These are phyloP conservation scores for Nakazawaea anatomiae DNA, from an alignment of 805 yeast genomes.

Conservation along the genomic window DNA sequence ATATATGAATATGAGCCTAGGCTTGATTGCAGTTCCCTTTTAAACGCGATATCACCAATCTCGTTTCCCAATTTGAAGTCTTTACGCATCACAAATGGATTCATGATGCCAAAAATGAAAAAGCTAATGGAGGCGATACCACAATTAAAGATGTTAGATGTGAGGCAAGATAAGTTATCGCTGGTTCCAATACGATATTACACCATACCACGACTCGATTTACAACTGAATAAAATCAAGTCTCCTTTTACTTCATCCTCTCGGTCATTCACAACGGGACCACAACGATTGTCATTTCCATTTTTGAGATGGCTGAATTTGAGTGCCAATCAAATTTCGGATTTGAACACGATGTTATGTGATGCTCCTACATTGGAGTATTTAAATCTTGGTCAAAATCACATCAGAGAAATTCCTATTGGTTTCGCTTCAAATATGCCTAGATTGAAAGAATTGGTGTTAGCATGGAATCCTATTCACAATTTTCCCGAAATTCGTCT, in stretches of 20 bases:
- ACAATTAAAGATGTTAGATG: no score
- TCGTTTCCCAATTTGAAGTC: background rate
- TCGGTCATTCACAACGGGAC: no score
- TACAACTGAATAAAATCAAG: background rate
- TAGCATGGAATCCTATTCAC: background rate
- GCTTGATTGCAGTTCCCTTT: no score
- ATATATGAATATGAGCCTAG: no score
- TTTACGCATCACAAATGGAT: background rate
- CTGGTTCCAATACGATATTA: background rate
- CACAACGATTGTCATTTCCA: background rate
- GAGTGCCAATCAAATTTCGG: background rate
- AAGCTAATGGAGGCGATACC: background rate
- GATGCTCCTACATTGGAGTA: background rate
- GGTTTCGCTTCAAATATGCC: background rate
- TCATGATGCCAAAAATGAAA: background rate
- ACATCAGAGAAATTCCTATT: background rate
- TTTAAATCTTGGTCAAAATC: background rate
- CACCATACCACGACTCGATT: background rate
- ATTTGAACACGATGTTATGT: background rate
- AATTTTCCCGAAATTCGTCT: background rate
- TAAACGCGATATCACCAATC: no score
- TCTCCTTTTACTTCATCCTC: no score
- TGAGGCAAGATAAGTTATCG: background rate
- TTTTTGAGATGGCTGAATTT: background rate
- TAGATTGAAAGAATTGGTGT: background rate